These are phyloP conservation scores for Exsudoporus floridanus DNA, from an alignment of 1,284 basidiomycete genomes.

Conservation along the genomic window DNA sequence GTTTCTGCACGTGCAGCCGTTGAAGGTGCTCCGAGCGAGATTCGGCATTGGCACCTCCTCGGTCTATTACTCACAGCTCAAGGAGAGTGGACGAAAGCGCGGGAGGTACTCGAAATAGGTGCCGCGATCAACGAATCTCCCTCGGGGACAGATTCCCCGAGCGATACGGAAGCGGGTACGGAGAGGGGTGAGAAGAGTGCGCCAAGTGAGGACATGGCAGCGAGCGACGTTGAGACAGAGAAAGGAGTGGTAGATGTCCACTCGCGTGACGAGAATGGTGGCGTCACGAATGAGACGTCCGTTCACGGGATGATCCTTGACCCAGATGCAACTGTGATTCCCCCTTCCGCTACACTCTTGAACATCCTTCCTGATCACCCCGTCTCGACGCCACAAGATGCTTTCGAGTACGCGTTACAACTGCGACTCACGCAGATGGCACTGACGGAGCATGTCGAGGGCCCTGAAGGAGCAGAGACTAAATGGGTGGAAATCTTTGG, in stretches of 20 bases:
- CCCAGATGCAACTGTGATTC: conserved; percentile 40
- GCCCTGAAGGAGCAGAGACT: conserved; percentile 79
- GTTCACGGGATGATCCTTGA: conserved; percentile 38
- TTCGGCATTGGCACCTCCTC: conserved; percentile 90
- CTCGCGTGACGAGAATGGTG: neutral
- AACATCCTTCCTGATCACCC: conserved; percentile 55
- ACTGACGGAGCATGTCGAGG: conserved; percentile 82
- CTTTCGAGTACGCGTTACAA: conserved; percentile 80
- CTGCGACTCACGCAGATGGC: conserved; percentile 86
- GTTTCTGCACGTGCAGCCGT: conserved; percentile 72
- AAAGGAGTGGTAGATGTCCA: neutral
- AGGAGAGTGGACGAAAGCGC: conserved; percentile 82
- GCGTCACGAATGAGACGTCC: neutral
- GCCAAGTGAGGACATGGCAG: neutral
- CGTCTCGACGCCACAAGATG: conserved; percentile 53
- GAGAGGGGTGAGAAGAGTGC: conserved; percentile 9
- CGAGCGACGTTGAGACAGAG: conserved; percentile 16
- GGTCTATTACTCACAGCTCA: conserved; percentile 78
- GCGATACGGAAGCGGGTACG: conserved; percentile 20
- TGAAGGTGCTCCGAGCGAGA: conserved; percentile 70
- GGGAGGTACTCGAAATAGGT: conserved; percentile 74
- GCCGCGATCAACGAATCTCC: conserved; percentile 46
- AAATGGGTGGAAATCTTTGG: conserved; percentile 86
- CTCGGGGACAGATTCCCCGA: conserved; percentile 14
- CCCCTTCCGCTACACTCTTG: conserved; percentile 51